These are phyloP conservation scores for Xylariaceae sp. DNA, from an alignment of 2,329 filamentous ascomycete genomes.

Conservation along the genomic window DNA sequence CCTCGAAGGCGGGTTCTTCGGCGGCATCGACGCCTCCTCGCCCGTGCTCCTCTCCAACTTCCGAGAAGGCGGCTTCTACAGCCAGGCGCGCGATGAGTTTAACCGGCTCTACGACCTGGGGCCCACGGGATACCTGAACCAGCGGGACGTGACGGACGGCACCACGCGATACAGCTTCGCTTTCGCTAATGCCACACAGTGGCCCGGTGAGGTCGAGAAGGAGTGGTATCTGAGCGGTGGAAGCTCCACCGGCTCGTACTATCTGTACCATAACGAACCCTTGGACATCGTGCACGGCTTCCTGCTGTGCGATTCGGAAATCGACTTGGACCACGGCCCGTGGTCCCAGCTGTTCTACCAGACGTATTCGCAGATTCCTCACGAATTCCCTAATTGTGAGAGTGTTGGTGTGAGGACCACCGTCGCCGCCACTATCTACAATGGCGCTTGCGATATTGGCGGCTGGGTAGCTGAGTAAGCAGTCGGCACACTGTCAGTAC, in stretches of 20 bases:
- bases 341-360: conserved; percentile 30
- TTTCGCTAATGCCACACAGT: conserved; percentile 24
- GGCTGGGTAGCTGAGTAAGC: conserved; percentile 8
- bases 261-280: conserved; percentile 14
- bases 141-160: conserved; percentile 20
- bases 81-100: conserved; percentile 9
- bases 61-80: conserved; percentile 10
- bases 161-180: conserved; percentile 21
- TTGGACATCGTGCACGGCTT: conserved; percentile 20
- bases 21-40: conserved; percentile 25
- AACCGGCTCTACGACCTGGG: conserved; percentile 28
- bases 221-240: conserved; percentile 20
- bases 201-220: conserved; percentile 21
- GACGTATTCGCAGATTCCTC: conserved; percentile 4
- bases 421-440: conserved; percentile 24
- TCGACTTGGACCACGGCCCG: conserved; percentile 15
- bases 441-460: conserved; percentile 27
- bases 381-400: conserved; percentile 23
- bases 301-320: conserved; percentile 20
- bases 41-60: conserved; percentile 23
- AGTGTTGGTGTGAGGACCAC: conserved; percentile 24
- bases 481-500: background rate
- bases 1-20: conserved; percentile 11
- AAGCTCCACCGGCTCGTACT: conserved; percentile 16
- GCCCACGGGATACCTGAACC: conserved; percentile 24